Evolutionary conservation across 768 basidiomycete genomes (phyloP).

Genomic region (Galerina marginata): DNA sequence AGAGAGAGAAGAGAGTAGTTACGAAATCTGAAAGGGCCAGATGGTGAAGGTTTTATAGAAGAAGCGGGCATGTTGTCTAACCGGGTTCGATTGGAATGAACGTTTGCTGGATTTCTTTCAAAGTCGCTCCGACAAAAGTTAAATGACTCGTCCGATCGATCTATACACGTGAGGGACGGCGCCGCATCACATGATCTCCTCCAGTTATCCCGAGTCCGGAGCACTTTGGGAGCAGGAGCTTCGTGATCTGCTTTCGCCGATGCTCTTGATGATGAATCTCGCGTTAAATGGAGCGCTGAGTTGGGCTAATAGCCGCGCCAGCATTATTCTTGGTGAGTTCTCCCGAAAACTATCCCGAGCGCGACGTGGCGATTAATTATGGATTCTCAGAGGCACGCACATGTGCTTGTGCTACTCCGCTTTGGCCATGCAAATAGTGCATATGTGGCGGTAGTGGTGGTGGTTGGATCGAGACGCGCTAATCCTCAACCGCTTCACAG

Average conservation of each 20-base stretch:
- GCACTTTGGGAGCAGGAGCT: too few species aligned
- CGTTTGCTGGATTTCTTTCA: slow-evolving; percentile 22
- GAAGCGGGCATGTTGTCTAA: slow-evolving; percentile 26
- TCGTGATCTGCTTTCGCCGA: too few species aligned
- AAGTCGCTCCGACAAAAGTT: slow-evolving; percentile 5
- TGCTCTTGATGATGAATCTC: too few species aligned
- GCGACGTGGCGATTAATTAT: slow-evolving; percentile 4
- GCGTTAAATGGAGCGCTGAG: neutral
- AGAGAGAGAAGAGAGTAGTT: slow-evolving; percentile 26
- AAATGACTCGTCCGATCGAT: slow-evolving; percentile 18
- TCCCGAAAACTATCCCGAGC: slow-evolving; percentile 8
- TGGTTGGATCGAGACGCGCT: too few species aligned
- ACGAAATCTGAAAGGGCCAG: slow-evolving; percentile 34
- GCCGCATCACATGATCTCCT: slow-evolving; percentile 8
- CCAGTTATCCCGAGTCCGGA: too few species aligned
- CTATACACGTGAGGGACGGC: slow-evolving; percentile 8
- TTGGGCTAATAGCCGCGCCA: neutral
- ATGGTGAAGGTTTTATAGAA: slow-evolving; percentile 38
- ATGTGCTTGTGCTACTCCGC: neutral
- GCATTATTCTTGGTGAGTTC: slow-evolving; percentile 13
- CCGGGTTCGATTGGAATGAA: slow-evolving; percentile 15
- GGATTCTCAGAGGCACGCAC: neutral
- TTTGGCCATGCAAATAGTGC: too few species aligned
- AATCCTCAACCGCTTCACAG: neutral
- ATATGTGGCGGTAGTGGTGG: too few species aligned